Evolutionary conservation across 208 protist species (phyloP).

Genomic region (Cochliopodium minus): DNA sequence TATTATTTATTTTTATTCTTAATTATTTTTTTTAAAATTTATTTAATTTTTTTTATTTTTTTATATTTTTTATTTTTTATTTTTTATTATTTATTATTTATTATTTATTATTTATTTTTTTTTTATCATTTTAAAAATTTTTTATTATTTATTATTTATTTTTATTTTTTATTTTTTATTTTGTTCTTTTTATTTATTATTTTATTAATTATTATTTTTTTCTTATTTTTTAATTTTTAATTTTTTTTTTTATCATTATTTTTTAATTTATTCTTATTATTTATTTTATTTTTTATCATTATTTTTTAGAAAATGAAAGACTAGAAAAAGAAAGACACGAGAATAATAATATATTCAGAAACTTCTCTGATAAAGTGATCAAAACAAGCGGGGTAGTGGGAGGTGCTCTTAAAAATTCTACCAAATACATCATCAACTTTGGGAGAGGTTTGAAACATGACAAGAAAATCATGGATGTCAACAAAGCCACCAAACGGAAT

Average conservation of each 20-base stretch:
- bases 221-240: conserved; percentile 10
- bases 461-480: too few species aligned
- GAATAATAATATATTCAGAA: too few species aligned
- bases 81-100: conserved; percentile 10
- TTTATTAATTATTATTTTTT: conserved; percentile 7
- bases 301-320: too few species aligned
- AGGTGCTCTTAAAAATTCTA: too few species aligned
- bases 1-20: conserved; percentile 17
- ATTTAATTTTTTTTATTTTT: conserved; percentile 11
- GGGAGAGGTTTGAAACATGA: too few species aligned
- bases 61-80: conserved; percentile 13
- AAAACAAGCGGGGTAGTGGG: too few species aligned
- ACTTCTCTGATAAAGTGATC: too few species aligned
- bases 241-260: conserved; percentile 10
- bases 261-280: conserved; percentile 8
- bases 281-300: too few species aligned
- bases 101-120: conserved; percentile 15
- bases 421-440: too few species aligned
- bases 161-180: conserved; percentile 20
- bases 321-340: too few species aligned
- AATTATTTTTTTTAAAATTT: conserved; percentile 11
- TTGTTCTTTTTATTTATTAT: conserved; percentile 14
- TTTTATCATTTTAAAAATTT: conserved; percentile 10
- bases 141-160: conserved; percentile 16
- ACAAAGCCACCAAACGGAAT: too few species aligned